phyloP scores from a whole-genome alignment of 1,284 basidiomycete genomes.

The Singerocomus rubriflavus region DNA sequence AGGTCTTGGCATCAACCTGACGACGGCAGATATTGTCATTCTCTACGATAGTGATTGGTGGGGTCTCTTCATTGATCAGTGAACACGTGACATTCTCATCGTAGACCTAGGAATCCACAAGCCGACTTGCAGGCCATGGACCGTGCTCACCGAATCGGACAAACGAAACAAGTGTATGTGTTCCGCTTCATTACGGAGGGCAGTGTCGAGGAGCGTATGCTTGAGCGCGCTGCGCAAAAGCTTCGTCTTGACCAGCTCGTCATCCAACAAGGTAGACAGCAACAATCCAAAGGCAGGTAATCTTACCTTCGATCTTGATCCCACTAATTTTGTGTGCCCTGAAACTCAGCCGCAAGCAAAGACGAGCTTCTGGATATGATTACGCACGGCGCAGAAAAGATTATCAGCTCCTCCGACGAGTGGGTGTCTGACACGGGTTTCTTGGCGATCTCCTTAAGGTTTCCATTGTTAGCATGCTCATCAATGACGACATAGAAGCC shows the following conservation, averaged over 20 bases:
- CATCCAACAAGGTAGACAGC: slow-evolving; percentile 91
- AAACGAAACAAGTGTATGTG: slow-evolving; percentile 98
- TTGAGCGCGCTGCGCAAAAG: slow-evolving; percentile 97
- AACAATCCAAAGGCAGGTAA: slow-evolving; percentile 59
- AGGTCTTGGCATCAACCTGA: slow-evolving; percentile 96
- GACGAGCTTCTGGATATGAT: slow-evolving; percentile 99
- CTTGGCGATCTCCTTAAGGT: background rate
- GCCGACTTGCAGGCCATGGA: slow-evolving; percentile 99
- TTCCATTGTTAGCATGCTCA: slow-evolving; percentile 53
- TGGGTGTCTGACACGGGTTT: slow-evolving; percentile 33
- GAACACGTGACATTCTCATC: slow-evolving; percentile 13
- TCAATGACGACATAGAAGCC: slow-evolving; percentile 93
- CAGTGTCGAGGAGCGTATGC: slow-evolving; percentile 96
- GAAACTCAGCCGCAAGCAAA: slow-evolving; percentile 76
- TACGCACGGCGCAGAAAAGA: slow-evolving; percentile 95
- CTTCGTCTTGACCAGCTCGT: slow-evolving; percentile 94
- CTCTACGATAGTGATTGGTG: slow-evolving; percentile 98
- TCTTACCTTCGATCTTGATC: background rate
- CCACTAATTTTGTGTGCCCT: background rate
- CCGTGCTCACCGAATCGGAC: slow-evolving; percentile 96
- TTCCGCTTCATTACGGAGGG: slow-evolving; percentile 97
- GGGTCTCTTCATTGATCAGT: background rate
- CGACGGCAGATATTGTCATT: slow-evolving; percentile 93
- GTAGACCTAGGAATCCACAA: slow-evolving; percentile 81
- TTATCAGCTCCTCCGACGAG: slow-evolving; percentile 78